phyloP scores from a whole-genome alignment of 257 asterid genomes.

The Fraxinus anomala region DNA sequence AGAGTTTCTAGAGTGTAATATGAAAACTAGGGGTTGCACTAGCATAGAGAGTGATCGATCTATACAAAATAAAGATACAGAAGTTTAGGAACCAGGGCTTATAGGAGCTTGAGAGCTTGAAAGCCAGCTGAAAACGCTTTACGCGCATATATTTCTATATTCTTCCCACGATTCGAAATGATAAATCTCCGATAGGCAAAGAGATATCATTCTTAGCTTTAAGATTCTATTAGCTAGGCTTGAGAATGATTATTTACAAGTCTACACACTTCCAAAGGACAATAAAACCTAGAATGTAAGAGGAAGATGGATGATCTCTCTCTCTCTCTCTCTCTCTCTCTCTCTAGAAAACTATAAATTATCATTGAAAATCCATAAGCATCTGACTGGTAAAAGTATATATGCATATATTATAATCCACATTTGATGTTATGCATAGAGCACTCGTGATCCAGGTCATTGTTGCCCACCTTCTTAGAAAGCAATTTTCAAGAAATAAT shows the following conservation, averaged over 20 bases:
- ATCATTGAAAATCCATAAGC: not conserved
- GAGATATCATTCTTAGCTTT: conserved; percentile 6
- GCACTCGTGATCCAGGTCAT: conserved; percentile 15
- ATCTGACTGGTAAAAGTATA: conserved; percentile 20
- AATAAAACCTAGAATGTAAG: conserved; percentile 55
- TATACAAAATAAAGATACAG: conserved; percentile 17
- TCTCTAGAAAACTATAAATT: conserved; percentile 29
- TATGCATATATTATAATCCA: conserved; percentile 27
- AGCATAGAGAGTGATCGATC: conserved; percentile 13
- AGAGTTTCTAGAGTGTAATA: not conserved
- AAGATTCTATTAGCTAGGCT: conserved; percentile 26
- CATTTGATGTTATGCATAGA: conserved; percentile 34
- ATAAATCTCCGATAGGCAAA: conserved; percentile 13
- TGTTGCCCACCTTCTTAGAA: conserved; percentile 36
- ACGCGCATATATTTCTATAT: not conserved
- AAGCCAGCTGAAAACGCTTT: not conserved
- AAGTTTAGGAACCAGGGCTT: conserved; percentile 32
- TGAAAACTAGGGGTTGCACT: not conserved
- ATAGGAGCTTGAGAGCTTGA: conserved; percentile 11
- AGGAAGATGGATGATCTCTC: conserved; percentile 45
- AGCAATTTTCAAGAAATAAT: conserved; percentile 35
- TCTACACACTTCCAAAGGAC: conserved; percentile 35
- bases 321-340: conserved; percentile 26
- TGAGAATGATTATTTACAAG: conserved; percentile 30
- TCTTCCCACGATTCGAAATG: not conserved